Evolutionary conservation across 2,329 filamentous ascomycete species (phyloP).

Genomic region (Ceratocystis eucalypticola): DNA sequence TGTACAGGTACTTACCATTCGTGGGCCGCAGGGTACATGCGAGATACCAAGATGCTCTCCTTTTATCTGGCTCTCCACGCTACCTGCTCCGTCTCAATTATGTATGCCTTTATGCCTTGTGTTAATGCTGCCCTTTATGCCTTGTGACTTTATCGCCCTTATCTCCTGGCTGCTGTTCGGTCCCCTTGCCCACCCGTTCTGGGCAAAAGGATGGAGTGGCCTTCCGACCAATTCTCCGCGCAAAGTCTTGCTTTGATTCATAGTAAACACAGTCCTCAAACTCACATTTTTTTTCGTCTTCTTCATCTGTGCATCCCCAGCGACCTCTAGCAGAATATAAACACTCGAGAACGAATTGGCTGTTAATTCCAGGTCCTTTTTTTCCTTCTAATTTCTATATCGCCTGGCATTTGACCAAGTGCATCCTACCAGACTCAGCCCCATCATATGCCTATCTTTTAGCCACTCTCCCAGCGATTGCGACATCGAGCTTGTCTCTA

Average conservation of each 20-base stretch:
- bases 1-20: neutral
- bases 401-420: neutral
- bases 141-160: neutral
- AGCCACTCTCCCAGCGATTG: slow-evolving; percentile 7
- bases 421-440: slow-evolving; percentile 10
- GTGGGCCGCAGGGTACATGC: neutral
- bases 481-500: slow-evolving; percentile 16
- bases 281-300: neutral
- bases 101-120: neutral
- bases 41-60: neutral
- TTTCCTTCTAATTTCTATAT: neutral
- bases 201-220: neutral
- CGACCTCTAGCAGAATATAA: neutral
- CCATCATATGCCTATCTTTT: slow-evolving; percentile 17
- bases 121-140: neutral
- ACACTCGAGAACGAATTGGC: neutral
- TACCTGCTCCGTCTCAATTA: no score
- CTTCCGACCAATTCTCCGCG: neutral
- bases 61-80: neutral
- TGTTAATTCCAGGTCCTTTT: neutral
- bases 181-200: neutral
- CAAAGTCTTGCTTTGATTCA: neutral
- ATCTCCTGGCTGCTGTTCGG: neutral
- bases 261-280: neutral
- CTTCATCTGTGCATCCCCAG: neutral